A percentile compares a stretch with the other conserved stretches of the same genome.
Evolutionary conservation across 768 basidiomycete species (phyloP).

Genomic region (Auriscalpium vulgare): DNA sequence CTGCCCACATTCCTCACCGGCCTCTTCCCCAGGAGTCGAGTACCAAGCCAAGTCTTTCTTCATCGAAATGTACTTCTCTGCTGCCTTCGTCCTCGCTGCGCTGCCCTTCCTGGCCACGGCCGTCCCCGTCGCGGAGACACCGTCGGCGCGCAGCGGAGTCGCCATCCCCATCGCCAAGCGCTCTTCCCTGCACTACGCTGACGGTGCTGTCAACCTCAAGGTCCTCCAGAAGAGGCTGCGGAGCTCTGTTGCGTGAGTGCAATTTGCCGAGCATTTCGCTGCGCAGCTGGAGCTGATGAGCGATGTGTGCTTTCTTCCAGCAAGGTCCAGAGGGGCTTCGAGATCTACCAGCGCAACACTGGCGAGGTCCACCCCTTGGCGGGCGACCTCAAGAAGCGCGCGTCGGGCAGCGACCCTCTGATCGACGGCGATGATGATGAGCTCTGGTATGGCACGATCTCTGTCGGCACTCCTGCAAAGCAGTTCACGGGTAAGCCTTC

Average conservation of each 20-base stretch:
- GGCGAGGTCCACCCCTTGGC: neutral
- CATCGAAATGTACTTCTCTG: neutral
- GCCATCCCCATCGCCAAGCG: neutral
- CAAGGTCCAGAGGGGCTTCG: constrained; percentile 1
- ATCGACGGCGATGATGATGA: constrained; percentile 1
- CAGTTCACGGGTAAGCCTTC: neutral
- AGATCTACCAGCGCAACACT: constrained; percentile 1
- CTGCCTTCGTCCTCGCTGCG: neutral
- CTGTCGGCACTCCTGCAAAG: constrained; percentile 2
- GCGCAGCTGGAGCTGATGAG: neutral
- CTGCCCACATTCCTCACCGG: neutral
- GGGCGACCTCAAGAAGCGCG: neutral
- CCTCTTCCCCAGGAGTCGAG: neutral
- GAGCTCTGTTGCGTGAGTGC: neutral
- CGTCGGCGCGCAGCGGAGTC: neutral
- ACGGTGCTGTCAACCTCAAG: neutral
- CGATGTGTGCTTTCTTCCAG: neutral
- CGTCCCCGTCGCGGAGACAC: neutral
- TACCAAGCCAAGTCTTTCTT: neutral
- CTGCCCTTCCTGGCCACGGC: neutral
- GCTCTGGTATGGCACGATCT: constrained; percentile 6
- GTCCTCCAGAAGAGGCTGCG: neutral
- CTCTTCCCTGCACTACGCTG: neutral
- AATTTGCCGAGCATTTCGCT: neutral
- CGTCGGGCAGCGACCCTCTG: constrained; percentile 1